Percentiles rank a stretch among this genome's conserved stretches.
Evolutionary conservation across 768 basidiomycete genomes (phyloP).

Genomic region (Mycena belliarum): DNA sequence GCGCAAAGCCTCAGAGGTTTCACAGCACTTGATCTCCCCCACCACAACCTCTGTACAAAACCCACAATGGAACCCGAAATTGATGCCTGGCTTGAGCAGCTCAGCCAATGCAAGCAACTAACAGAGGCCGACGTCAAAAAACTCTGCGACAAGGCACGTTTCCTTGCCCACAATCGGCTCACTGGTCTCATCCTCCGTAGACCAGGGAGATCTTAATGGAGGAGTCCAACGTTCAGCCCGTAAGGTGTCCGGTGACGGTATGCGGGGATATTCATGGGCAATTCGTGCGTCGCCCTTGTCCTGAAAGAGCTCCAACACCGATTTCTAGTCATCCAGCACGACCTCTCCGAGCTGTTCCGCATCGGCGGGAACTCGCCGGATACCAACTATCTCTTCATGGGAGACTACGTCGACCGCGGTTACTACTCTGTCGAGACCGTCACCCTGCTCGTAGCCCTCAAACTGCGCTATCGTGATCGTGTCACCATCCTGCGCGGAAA

Average conservation of each 20-base stretch:
- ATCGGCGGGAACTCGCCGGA: slow-evolving; percentile 99
- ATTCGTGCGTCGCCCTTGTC: slow-evolving; percentile 74
- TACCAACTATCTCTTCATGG: slow-evolving; percentile 99
- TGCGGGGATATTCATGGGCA: slow-evolving; percentile 99
- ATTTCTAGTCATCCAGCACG: slow-evolving; percentile 63
- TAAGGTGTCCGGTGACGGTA: slow-evolving; percentile 97
- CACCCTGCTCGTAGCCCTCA: slow-evolving; percentile 93
- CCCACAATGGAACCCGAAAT: slow-evolving; percentile 70
- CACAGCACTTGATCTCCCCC: slow-evolving; percentile 35
- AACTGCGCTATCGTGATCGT: slow-evolving; percentile 96
- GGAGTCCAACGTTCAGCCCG: slow-evolving; percentile 98
- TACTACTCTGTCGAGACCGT: slow-evolving; percentile 99
- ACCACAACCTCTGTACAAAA: slow-evolving; percentile 29
- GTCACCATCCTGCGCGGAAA: slow-evolving; percentile 98
- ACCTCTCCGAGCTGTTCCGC: slow-evolving; percentile 97
- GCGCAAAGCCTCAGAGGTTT: slow-evolving; percentile 8
- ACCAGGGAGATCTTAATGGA: slow-evolving; percentile 98
- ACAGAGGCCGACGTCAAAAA: slow-evolving; percentile 94
- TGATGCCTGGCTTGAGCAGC: slow-evolving; percentile 95
- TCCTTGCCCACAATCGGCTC: slow-evolving; percentile 9
- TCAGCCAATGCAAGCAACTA: slow-evolving; percentile 96
- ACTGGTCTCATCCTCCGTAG: slow-evolving; percentile 43
- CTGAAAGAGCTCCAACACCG: slow-evolving; percentile 6
- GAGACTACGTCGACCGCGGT: slow-evolving; percentile 98
- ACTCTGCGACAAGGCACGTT: slow-evolving; percentile 95